These are phyloP conservation scores for Austroboletus olivaceoglutinosus DNA, from an alignment of 1,284 basidiomycete genomes.

Conservation along the genomic window DNA sequence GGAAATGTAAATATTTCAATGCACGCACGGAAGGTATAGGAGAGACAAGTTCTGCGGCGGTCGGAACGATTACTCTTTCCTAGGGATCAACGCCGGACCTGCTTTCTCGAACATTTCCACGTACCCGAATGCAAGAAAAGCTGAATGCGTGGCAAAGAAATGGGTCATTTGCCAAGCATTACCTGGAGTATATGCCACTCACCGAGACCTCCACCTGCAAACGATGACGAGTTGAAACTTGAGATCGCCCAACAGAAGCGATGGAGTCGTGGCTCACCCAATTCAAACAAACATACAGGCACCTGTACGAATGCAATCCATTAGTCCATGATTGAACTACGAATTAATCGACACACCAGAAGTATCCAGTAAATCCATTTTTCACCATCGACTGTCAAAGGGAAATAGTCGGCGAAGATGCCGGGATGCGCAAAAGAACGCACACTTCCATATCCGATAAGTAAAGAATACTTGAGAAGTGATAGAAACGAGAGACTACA, in stretches of 20 bases:
- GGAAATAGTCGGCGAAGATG: not conserved
- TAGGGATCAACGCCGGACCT: not conserved
- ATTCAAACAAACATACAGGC: slow-evolving; percentile 7
- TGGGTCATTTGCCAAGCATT: not conserved
- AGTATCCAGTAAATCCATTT: slow-evolving; percentile 4
- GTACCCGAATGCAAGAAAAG: slow-evolving; percentile 3
- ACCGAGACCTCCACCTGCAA: slow-evolving; percentile 5
- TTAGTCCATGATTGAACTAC: not conserved
- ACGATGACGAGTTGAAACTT: not conserved
- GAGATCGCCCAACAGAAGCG: not conserved
- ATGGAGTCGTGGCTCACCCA: not conserved
- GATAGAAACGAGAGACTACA: slow-evolving; percentile 1
- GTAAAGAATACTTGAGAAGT: slow-evolving; percentile 5
- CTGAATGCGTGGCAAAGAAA: not conserved
- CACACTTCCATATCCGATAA: slow-evolving; percentile 8
- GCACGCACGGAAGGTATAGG: not conserved
- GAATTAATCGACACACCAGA: not conserved
- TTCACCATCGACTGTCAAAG: not conserved
- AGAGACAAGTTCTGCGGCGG: not conserved
- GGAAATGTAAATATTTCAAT: too few species aligned
- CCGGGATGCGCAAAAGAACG: not conserved
- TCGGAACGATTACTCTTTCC: slow-evolving; percentile 1
- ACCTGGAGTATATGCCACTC: not conserved
- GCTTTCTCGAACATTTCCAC: not conserved
- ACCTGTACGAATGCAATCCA: not conserved